phyloP scores from a whole-genome alignment of 2,329 filamentous ascomycete genomes.

The Ophiostoma ips region DNA sequence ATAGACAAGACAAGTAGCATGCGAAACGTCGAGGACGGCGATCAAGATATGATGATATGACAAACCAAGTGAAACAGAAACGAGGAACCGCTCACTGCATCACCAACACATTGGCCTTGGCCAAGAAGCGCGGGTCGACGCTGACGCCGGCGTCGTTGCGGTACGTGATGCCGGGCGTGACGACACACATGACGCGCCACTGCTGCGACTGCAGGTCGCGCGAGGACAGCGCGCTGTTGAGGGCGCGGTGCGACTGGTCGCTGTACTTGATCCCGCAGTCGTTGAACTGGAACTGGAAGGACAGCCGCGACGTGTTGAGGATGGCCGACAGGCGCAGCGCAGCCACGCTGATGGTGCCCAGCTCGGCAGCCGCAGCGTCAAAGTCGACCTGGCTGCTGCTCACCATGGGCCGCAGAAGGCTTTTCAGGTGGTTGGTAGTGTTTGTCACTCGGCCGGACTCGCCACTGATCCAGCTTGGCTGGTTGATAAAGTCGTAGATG shows the following conservation, averaged over 20 bases:
- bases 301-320: constrained; percentile 28
- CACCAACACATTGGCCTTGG: constrained; percentile 33
- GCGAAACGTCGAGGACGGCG: too few relatives aligned
- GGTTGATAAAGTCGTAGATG: constrained; percentile 21
- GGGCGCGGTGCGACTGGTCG: constrained; percentile 30
- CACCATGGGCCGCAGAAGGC: constrained; percentile 29
- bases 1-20: not conserved
- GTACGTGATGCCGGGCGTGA: constrained; percentile 40
- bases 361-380: constrained; percentile 27
- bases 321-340: constrained; percentile 33
- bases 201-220: constrained; percentile 34
- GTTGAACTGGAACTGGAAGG: constrained; percentile 29
- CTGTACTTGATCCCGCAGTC: constrained; percentile 36
- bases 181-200: constrained; percentile 37
- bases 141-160: constrained; percentile 35
- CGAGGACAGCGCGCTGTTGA: constrained; percentile 23
- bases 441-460: constrained; percentile 15
- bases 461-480: constrained; percentile 17
- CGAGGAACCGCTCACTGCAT: constrained; percentile 20
- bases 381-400: constrained; percentile 24
- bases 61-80: not conserved
- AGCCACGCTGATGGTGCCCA: constrained; percentile 26
- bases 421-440: constrained; percentile 18
- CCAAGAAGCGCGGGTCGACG: constrained; percentile 30
- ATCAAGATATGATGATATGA: too few relatives aligned